Evolutionary conservation across 2,329 filamentous ascomycete genomes (phyloP), one percentile per base, ranked within the genome.

Genomic region (Cladosporium sp.): DNA sequence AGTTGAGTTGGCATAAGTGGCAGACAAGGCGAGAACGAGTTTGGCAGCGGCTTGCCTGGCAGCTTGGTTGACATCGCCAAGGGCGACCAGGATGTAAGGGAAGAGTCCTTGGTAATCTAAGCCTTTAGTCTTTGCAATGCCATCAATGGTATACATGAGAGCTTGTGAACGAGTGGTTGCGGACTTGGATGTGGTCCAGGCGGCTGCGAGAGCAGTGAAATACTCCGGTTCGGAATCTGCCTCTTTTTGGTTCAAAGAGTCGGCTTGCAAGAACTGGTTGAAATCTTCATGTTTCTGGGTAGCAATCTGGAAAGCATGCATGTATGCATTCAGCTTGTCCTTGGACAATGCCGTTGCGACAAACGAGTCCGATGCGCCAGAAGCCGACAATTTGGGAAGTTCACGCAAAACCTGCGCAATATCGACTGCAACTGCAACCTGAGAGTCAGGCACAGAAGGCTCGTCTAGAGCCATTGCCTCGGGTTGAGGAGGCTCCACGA

Each of bases 61-160:
- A 17, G 85, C 84, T 61, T 87, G 85, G 1, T 89, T 89, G 32
- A 61, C 48, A 51, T 67, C 65, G 12, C 59, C 50, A 15, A 67
- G 19, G 10, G 88, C 89, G 36, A 82, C 78, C 45, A 97, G 75
- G 32, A 87, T 78, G 73, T 96, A 97, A 2, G 93, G 93, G n/a
- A 96, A 69, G 17, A 97, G 71, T 10, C 84, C 83, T 69, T 97
- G 93, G 49, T 92, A 80, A 69, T 96, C 68, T 2, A 58, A 19
- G 2, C 32, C 13, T 3, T 53, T 42, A 24, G 19, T 28, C 45
- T 50, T 45, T 10, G 55, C 20, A 6, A 57, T 7, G 7, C 20
- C 22, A 12, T 49, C 48, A 20, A 37, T 44, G 28, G 37, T 47
- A 4, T 20, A 48, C 37, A 12, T 28, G 28, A 57, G 28, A 19